phyloP scores from a whole-genome alignment of 495 filamentous ascomycete genomes.

The Viridothelium virens region DNA sequence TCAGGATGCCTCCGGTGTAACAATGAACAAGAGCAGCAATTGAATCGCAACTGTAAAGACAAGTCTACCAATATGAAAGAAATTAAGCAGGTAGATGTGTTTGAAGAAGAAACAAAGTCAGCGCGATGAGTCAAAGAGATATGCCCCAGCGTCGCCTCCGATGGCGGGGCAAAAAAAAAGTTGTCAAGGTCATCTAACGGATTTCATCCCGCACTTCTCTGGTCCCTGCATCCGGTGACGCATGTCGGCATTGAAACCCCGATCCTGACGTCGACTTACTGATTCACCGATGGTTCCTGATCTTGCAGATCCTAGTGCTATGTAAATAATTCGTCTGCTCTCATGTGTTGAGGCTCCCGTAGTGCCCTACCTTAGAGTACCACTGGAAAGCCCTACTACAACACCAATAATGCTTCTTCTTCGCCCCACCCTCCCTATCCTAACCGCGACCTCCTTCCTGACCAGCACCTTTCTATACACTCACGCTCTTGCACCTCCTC shows the following conservation, averaged over 20 bases:
- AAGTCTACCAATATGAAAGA: not conserved
- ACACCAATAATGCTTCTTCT: slow-evolving; percentile 7
- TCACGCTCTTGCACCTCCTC: not conserved
- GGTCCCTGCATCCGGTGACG: not conserved
- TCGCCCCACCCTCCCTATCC: not conserved
- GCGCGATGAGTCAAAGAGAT: slow-evolving; percentile 6
- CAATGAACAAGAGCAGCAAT: not conserved
- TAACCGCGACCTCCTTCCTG: slow-evolving; percentile 10
- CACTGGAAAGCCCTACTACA: no score
- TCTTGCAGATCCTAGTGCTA: no score
- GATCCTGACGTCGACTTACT: not conserved
- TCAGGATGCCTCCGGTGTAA: not conserved
- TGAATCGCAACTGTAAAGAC: not conserved
- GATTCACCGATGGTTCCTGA: not conserved
- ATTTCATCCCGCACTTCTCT: slow-evolving; percentile 2
- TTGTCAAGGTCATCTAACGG: not conserved
- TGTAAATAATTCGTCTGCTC: no score
- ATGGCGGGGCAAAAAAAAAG: not conserved
- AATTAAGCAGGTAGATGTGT: not conserved
- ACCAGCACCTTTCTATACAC: slow-evolving; percentile 9
- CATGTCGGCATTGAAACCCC: not conserved
- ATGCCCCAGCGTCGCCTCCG: not conserved
- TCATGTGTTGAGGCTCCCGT: not conserved
- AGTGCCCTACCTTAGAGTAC: not conserved
- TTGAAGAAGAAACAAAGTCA: not conserved